Percentiles rank a stretch among this genome's conserved stretches.
phyloP scores from a whole-genome alignment of 768 basidiomycete species.

The Floccularia luteovirens region DNA sequence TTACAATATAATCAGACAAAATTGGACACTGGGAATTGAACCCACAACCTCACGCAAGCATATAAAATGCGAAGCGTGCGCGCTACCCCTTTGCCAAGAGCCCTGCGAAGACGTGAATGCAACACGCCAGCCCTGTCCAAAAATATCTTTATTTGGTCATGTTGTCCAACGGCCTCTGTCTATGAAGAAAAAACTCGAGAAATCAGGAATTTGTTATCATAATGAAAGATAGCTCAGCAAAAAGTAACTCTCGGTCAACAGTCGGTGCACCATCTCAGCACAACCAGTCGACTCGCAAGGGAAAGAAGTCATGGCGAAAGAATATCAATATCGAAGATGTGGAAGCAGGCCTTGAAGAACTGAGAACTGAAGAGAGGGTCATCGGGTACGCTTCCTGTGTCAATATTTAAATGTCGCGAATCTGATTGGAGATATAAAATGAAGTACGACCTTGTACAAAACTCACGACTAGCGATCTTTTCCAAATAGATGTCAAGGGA shows the following conservation, averaged over 20 bases:
- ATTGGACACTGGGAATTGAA: conserved; percentile 48
- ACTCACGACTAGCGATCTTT: conserved; percentile 68
- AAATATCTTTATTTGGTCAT: no score
- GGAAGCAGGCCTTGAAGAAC: conserved; percentile 66
- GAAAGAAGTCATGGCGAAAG: conserved; percentile 92
- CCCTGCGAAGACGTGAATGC: no score
- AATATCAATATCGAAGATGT: conserved; percentile 82
- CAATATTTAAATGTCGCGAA: conserved; percentile 1
- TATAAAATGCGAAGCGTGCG: conserved; percentile 44
- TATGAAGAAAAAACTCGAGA: no score
- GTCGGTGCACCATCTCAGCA: conserved; percentile 55
- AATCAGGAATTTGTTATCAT: no score
- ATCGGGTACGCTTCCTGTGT: conserved; percentile 67
- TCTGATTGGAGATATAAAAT: not conserved
- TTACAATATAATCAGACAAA: no score
- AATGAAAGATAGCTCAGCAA: no score
- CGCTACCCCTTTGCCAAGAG: conserved; percentile 57
- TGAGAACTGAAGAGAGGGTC: conserved; percentile 75
- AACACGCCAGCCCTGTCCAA: no score
- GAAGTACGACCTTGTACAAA: conserved; percentile 56
- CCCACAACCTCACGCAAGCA: conserved; percentile 48
- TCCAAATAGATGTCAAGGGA: conserved; percentile 73
- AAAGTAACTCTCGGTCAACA: conserved; percentile 15
- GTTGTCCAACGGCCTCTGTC: no score
- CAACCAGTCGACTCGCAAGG: conserved; percentile 73